Conservation (phyloP, 208 protist species). For the Leishmania turanica region DNA sequence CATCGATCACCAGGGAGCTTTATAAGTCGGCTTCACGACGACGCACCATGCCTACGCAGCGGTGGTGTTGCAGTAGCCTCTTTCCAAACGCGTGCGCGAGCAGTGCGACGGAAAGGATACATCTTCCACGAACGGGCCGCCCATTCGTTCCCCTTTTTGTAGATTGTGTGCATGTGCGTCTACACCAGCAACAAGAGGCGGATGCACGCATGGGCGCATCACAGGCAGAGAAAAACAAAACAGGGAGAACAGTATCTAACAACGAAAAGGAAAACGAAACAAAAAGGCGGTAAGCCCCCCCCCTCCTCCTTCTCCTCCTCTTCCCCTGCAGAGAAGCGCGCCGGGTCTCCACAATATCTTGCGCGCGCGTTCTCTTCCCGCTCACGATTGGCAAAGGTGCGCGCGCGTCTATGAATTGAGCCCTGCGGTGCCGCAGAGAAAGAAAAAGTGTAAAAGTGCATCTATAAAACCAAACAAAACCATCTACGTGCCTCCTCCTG, state of each 20-base stretch:
- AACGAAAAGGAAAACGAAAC: background rate
- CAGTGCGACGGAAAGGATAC: background rate
- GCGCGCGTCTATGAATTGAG: slow-evolving; percentile 9
- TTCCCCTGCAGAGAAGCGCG: background rate
- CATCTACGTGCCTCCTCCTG: background rate
- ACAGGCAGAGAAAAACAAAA: background rate
- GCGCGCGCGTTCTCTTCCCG: background rate
- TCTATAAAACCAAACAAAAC: slow-evolving; percentile 11
- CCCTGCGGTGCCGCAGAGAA: background rate
- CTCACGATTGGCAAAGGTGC: background rate
- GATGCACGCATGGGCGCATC: background rate
- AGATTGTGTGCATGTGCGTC: background rate
- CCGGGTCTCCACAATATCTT: background rate
- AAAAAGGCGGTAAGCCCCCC: background rate
- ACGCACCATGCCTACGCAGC: background rate
- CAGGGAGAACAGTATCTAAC: background rate
- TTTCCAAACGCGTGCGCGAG: background rate
- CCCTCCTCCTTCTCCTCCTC: background rate
- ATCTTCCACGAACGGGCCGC: background rate
- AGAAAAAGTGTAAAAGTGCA: slow-evolving; percentile 7
- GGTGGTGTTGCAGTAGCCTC: background rate
- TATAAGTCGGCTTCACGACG: background rate
- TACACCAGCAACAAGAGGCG: background rate
- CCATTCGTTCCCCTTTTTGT: background rate
- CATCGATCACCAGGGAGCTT: background rate